Conservation (phyloP, 1,284 basidiomycete species). For the Ustilago tritici region DNA sequence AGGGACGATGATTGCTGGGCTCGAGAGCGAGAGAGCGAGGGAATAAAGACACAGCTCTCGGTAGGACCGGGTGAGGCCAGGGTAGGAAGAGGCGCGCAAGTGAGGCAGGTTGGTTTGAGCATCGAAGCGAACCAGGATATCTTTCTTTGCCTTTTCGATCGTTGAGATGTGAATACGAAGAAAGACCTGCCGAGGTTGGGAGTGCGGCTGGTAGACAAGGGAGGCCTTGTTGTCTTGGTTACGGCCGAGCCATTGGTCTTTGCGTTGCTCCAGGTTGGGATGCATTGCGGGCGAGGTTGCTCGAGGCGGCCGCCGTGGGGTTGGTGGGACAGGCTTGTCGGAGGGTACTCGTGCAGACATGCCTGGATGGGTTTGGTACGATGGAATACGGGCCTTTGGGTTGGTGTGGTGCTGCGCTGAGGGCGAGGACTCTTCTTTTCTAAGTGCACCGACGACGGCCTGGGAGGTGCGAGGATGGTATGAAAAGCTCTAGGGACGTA, state of each 20-base stretch:
- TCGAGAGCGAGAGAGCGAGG: slow-evolving; percentile 48
- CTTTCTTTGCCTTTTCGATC: slow-evolving; percentile 55
- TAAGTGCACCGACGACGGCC: not conserved
- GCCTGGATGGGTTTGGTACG: slow-evolving; percentile 24
- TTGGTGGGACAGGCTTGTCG: slow-evolving; percentile 42
- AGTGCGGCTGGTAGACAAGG: slow-evolving; percentile 43
- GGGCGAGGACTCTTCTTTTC: not conserved
- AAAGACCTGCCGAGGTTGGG: slow-evolving; percentile 44
- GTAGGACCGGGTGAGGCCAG: slow-evolving; percentile 55
- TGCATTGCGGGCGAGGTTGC: slow-evolving; percentile 13
- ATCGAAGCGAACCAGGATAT: slow-evolving; percentile 54
- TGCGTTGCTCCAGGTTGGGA: slow-evolving; percentile 47
- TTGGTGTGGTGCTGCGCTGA: slow-evolving; percentile 5
- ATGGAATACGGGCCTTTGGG: slow-evolving; percentile 8
- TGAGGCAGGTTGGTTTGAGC: slow-evolving; percentile 62
- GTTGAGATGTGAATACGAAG: slow-evolving; percentile 43
- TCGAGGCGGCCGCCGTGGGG: slow-evolving; percentile 7
- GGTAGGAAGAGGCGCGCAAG: slow-evolving; percentile 54
- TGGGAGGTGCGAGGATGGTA: too few species aligned
- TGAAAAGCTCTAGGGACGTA: not conserved
- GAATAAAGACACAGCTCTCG: slow-evolving; percentile 59
- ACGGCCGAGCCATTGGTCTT: slow-evolving; percentile 15
- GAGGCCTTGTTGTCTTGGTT: slow-evolving; percentile 14
- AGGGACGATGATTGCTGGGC: slow-evolving; percentile 54
- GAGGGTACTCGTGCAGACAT: slow-evolving; percentile 11